Conservation (phyloP, 139 green algal species). For the Closterium sp. region DNA sequence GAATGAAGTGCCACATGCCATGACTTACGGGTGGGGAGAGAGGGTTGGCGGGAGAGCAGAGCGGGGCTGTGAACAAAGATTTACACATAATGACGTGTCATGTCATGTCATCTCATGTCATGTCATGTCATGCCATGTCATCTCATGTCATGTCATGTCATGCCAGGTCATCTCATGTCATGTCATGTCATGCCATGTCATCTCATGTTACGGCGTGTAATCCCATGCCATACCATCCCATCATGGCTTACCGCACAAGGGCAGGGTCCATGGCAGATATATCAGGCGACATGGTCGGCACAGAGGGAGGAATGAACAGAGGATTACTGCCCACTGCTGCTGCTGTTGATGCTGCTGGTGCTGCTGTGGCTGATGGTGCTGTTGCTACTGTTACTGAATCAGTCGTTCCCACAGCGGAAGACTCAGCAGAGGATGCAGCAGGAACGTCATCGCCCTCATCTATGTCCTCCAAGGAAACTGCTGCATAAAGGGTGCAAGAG, state of each 20-base stretch:
- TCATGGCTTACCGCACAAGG: not conserved
- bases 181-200: not conserved
- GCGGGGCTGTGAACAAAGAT: too few species aligned
- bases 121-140: not conserved
- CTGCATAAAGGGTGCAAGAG: too few species aligned
- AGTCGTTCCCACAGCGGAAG: too few species aligned
- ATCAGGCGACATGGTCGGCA: not conserved
- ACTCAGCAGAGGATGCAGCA: not conserved
- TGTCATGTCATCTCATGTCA: not conserved
- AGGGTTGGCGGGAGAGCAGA: too few species aligned
- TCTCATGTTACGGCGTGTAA: not conserved
- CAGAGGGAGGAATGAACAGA: not conserved
- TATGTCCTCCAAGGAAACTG: not conserved
- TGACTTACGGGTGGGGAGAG: too few species aligned
- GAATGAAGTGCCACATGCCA: too few species aligned
- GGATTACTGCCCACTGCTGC: not conserved
- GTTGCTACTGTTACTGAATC: not conserved
- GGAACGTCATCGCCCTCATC: not conserved
- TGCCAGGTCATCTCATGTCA: not conserved
- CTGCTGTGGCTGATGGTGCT: not conserved
- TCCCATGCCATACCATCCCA: not conserved
- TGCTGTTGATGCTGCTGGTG: not conserved
- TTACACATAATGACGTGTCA: not conserved
- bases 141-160: too few species aligned
- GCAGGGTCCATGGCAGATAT: not conserved